A percentile compares a stretch with the other conserved stretches of the same genome.
Evolutionary conservation across 2,329 filamentous ascomycete genomes (phyloP).

Genomic region (Paecilomyces variotii): DNA sequence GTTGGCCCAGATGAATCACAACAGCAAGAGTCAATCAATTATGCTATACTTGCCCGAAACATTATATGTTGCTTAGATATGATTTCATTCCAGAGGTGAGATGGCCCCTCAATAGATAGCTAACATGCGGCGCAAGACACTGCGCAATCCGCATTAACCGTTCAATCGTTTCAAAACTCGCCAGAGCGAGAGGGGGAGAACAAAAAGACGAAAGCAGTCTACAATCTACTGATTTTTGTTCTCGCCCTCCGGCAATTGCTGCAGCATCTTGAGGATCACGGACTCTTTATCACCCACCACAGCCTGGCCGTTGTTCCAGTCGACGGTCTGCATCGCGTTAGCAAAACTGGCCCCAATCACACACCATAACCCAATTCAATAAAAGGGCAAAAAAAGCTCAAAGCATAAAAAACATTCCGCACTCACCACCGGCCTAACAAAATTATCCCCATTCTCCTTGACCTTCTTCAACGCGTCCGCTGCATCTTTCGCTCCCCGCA

Average conservation of each 20-base stretch:
- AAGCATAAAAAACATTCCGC: constrained; percentile 1
- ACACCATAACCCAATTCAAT: not conserved
- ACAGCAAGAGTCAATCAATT: not conserved
- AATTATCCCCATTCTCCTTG: constrained; percentile 58
- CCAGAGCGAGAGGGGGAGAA: not conserved
- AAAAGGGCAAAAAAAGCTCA: constrained; percentile 1
- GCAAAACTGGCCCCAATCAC: constrained; percentile 29
- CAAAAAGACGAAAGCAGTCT: constrained; percentile 8
- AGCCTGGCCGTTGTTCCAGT: constrained; percentile 88
- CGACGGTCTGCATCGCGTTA: constrained; percentile 51
- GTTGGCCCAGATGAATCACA: not conserved
- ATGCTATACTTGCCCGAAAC: not conserved
- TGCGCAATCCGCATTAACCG: not conserved
- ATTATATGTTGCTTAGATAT: not conserved
- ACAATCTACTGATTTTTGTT: not conserved
- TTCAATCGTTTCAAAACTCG: not conserved
- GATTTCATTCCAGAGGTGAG: not conserved
- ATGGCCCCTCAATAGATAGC: not conserved
- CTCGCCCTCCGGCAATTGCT: constrained; percentile 43
- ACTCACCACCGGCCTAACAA: constrained; percentile 71
- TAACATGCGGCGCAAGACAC: not conserved
- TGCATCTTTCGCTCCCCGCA: constrained; percentile 65
- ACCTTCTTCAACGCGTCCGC: constrained; percentile 74
- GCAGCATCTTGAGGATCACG: constrained; percentile 76
- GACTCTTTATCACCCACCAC: constrained; percentile 72